Conservation (phyloP, 306 rosid genomes). For the Vachellia collinsii region DNA sequence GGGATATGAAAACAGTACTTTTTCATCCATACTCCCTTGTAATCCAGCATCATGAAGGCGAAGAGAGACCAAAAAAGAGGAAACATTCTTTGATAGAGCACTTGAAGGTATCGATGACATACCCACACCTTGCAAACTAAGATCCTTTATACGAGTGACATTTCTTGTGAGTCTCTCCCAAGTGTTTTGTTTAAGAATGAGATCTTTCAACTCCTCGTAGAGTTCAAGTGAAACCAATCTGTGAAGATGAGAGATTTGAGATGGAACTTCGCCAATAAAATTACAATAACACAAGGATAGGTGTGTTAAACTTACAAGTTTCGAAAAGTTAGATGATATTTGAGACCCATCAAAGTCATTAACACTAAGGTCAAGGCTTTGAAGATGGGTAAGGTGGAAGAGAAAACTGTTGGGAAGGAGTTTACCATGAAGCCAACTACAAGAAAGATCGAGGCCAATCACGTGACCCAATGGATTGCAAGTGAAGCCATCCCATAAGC, state of each 20-base stretch:
- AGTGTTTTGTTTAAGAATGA: background rate
- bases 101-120: background rate
- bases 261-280: background rate
- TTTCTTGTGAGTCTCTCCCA: background rate
- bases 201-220: background rate
- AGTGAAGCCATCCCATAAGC: background rate
- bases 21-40: background rate
- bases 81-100: background rate
- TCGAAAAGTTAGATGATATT: background rate
- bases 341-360: background rate
- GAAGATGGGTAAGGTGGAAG: background rate
- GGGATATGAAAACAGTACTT: background rate
- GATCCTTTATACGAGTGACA: background rate
- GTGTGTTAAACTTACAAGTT: background rate
- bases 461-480: background rate
- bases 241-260: background rate
- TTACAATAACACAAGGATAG: too few relatives aligned
- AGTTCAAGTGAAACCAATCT: background rate
- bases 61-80: background rate
- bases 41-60: fast-evolving
- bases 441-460: background rate
- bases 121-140: background rate
- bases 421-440: background rate
- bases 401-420: background rate
- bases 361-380: background rate